These are phyloP conservation scores for Dactylellina drechsleri DNA, from an alignment of 2,329 filamentous ascomycete species.

Conservation along the genomic window DNA sequence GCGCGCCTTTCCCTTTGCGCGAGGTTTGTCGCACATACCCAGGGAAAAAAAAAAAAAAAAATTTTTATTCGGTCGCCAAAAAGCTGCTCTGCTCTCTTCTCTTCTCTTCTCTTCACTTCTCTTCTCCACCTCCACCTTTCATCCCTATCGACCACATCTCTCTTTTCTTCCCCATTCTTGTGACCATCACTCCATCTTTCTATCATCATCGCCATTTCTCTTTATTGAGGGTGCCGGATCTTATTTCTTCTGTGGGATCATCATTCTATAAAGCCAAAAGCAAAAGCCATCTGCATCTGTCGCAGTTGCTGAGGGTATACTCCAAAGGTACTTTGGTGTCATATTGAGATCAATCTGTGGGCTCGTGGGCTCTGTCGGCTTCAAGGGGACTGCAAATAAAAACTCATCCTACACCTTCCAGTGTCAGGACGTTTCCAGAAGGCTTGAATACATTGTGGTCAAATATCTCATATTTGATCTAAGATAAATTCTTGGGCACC, in stretches of 20 bases:
- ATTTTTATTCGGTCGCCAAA: slow-evolving; percentile 42
- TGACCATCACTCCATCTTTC: slow-evolving; percentile 1
- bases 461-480: slow-evolving; percentile 26
- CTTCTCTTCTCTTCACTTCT: slow-evolving; percentile 39
- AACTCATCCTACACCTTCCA: slow-evolving; percentile 38
- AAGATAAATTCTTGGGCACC: slow-evolving; percentile 41
- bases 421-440: slow-evolving; percentile 49
- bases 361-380: slow-evolving; percentile 55
- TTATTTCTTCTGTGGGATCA: slow-evolving; percentile 33
- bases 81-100: slow-evolving; percentile 13
- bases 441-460: slow-evolving; percentile 40
- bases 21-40: slow-evolving; percentile 40
- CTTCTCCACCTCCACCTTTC: slow-evolving; percentile 10
- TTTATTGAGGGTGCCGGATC: slow-evolving; percentile 2
- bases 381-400: slow-evolving; percentile 51
- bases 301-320: slow-evolving; percentile 43
- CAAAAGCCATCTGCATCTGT: slow-evolving; percentile 51
- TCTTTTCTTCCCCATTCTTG: background rate
- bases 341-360: slow-evolving; percentile 44
- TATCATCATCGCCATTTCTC: slow-evolving; percentile 22
- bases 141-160: background rate
- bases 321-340: slow-evolving; percentile 46
- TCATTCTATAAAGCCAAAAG: slow-evolving; percentile 49
- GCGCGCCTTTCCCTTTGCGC: slow-evolving; percentile 35
- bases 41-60: slow-evolving; percentile 40